These are phyloP conservation scores for Solanum hybrid DNA, from an alignment of 305 asterid genomes.

Conservation along the genomic window DNA sequence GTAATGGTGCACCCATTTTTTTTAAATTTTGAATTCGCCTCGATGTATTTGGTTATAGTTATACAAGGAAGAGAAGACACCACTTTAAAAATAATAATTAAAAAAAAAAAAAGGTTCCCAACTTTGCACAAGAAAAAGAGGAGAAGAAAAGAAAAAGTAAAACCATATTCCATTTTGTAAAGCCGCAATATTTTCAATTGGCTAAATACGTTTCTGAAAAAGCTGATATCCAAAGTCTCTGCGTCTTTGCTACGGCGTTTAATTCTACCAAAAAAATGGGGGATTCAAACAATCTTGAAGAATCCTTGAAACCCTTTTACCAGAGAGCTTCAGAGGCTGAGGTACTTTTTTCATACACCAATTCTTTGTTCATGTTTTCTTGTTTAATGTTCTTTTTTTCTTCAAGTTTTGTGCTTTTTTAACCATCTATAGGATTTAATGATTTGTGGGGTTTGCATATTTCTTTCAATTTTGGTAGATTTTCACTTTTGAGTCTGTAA, in stretches of 20 bases:
- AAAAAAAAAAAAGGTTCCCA: background rate
- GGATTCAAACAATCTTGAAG: conserved; percentile 33
- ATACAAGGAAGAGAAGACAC: background rate
- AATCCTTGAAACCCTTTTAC: conserved; percentile 55
- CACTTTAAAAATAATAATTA: background rate
- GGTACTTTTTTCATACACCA: conserved; percentile 21
- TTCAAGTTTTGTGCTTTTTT: background rate
- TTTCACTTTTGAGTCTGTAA: background rate
- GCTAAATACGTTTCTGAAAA: background rate
- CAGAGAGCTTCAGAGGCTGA: conserved; percentile 85
- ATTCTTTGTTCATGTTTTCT: background rate
- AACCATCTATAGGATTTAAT: background rate
- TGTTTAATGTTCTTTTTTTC: background rate
- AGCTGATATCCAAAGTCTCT: background rate
- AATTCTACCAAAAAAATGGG: conserved; percentile 13
- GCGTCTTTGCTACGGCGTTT: background rate
- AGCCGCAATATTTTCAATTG: background rate
- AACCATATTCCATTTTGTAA: background rate
- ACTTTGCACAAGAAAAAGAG: background rate
- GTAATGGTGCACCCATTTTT: no score
- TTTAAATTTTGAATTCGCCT: no score
- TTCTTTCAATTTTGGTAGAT: background rate
- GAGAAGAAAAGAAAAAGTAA: background rate
- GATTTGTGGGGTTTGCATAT: background rate
- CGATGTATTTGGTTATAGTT: background rate